These are phyloP conservation scores for Yamadazyma buinensis DNA, from an alignment of 1,139 yeast genomes.

Conservation along the genomic window DNA sequence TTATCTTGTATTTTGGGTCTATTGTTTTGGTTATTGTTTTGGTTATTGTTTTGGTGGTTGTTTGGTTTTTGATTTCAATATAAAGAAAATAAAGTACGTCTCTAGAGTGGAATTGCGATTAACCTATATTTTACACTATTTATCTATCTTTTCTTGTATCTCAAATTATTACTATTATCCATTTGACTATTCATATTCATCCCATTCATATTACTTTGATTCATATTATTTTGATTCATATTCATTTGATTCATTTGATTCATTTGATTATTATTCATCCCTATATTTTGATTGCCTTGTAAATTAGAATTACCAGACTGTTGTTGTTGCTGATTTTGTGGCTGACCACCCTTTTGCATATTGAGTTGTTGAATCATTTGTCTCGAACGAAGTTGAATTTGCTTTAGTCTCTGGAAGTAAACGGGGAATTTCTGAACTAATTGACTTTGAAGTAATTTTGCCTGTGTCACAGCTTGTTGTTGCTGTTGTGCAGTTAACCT, in stretches of 20 bases:
- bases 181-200: slow-evolving; percentile 1
- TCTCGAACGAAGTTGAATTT: slow-evolving; percentile 34
- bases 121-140: no score
- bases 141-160: background rate
- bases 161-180: background rate
- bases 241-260: background rate
- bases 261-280: background rate
- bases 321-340: slow-evolving; percentile 8
- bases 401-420: slow-evolving; percentile 43
- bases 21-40: no score
- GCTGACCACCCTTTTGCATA: slow-evolving; percentile 10
- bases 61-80: no score
- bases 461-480: slow-evolving; percentile 45
- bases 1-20: no score
- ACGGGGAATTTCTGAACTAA: slow-evolving; percentile 41
- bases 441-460: slow-evolving; percentile 41
- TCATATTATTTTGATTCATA: background rate
- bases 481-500: slow-evolving; percentile 44
- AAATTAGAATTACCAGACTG: background rate
- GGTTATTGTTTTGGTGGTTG: no score
- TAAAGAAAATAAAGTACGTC: no score
- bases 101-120: no score
- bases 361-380: slow-evolving; percentile 19
- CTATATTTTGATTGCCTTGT: slow-evolving; percentile 8
- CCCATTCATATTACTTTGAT: background rate